These are phyloP conservation scores for Shiraia bambusicola DNA, from an alignment of 2,329 filamentous ascomycete species.

Conservation along the genomic window DNA sequence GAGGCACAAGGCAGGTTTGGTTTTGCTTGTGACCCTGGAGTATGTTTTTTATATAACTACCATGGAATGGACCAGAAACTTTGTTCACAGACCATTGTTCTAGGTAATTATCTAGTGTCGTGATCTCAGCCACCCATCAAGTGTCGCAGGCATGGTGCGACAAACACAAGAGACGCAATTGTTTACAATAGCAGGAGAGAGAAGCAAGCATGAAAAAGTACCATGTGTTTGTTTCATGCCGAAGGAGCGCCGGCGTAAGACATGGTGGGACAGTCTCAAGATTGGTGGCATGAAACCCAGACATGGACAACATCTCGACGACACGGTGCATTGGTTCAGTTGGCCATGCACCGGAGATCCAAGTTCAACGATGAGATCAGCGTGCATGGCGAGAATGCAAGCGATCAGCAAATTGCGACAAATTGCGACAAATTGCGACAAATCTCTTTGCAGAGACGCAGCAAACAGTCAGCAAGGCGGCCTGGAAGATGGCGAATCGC, in stretches of 20 bases:
- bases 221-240: conserved; percentile 6
- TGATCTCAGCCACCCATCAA: conserved; percentile 3
- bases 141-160: conserved; percentile 4
- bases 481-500: no score
- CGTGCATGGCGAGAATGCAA: neutral
- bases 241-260: conserved; percentile 7
- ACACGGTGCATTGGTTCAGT: neutral
- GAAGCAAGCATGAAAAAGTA: conserved; percentile 5
- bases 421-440: no score
- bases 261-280: conserved; percentile 12
- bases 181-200: conserved; percentile 3
- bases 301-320: conserved; percentile 8
- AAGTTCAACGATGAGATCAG: neutral
- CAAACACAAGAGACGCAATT: neutral
- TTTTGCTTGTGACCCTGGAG: no score
- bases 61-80: no score
- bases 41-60: no score
- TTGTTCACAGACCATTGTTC: no score
- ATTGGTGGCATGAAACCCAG: conserved; percentile 4
- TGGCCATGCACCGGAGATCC: neutral
- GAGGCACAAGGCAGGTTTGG: no score
- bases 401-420: no score
- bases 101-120: no score
- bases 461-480: no score
- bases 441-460: no score